phyloP scores from a whole-genome alignment of 2,329 filamentous ascomycete species.

The Aureobasidium musti region DNA sequence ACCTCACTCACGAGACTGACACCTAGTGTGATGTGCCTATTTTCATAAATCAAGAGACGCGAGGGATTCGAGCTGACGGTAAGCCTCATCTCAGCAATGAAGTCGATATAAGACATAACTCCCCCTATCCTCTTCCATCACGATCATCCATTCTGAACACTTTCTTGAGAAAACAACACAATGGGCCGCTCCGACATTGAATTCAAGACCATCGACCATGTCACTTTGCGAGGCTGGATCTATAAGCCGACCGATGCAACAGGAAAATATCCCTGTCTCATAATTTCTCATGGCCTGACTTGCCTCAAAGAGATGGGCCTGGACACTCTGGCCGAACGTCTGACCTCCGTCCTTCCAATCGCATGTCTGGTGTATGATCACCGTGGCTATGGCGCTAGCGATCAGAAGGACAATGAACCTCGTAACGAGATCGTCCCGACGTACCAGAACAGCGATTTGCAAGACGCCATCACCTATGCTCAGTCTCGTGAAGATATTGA shows the following conservation, averaged over 20 bases:
- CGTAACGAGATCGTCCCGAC: conserved; percentile 40
- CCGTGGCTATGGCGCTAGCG: conserved; percentile 41
- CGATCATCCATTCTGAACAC: not conserved
- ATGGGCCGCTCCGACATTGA: conserved; percentile 20
- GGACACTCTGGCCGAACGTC: conserved; percentile 19
- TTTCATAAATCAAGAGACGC: not conserved
- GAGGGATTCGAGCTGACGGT: conserved; percentile 2
- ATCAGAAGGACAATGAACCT: conserved; percentile 37
- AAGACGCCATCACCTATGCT: conserved; percentile 46
- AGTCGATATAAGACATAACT: not conserved
- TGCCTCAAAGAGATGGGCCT: conserved; percentile 27
- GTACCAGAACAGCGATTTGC: conserved; percentile 42
- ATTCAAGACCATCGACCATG: conserved; percentile 28
- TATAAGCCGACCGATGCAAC: not conserved
- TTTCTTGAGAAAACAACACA: not conserved
- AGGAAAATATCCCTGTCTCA: conserved; percentile 25
- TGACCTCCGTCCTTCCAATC: conserved; percentile 30
- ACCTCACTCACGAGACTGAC: not conserved
- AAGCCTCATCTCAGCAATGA: not conserved
- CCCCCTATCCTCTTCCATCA: not conserved
- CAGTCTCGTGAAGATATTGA: conserved; percentile 40
- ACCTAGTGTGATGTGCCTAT: not conserved
- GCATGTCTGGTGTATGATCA: conserved; percentile 43
- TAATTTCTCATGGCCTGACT: conserved; percentile 20
- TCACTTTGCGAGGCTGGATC: conserved; percentile 29